Evolutionary conservation across 2,329 filamentous ascomycete species (phyloP), one percentile per base, ranked within the genome.

Genomic region (Talaromyces sp.): DNA sequence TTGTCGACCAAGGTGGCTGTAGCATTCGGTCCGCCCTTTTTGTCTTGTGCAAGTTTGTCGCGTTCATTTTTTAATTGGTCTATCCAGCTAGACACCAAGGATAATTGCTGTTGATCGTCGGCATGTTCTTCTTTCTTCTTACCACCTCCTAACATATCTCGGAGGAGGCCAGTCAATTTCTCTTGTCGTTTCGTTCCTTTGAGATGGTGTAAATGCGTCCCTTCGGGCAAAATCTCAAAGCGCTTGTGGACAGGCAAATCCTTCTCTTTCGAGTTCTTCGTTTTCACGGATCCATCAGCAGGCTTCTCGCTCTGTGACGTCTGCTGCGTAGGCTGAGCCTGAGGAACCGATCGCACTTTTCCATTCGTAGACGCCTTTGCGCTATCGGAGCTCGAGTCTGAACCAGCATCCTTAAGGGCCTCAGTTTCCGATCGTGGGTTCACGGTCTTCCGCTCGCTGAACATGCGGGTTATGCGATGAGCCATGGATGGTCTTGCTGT

Each of bases 1-100:
- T 98, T 98, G 74, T 98, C 92, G 1, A 95, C 91, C 58, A 99
- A 82, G 0, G 93, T 93, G 22, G 87, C 88, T 16, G 90, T 89
- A 19, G 89, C 84, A 73, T 90, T 91, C 7, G 90, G 86, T 0
- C 90, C 90, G 27, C 87, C 87, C 76, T 90, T 95, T 80, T 90
- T 92, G 72, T 96, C 92, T 45, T 85, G 81, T 1, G 88, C 88
- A 61, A 88, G 77, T 74, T 85, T 87, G 66, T 96, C 92, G 76
- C 92, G 93, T 77, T 97, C 93, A 70, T 87, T 90, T 76, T 93
- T 92, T 70, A 97, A 84, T 68, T 96, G 93, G 76, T 97, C 94
- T 64, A 97, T 93, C 94, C 94, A 98, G 71, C 88, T 93, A 33
- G 93, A 95, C 81, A 98, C 95, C 64, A 99, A 85, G 8, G 94